A percentile compares a stretch with the other conserved stretches of the same genome.
Conservation (phyloP, 2,329 filamentous ascomycete species). For the Calycina marina region DNA sequence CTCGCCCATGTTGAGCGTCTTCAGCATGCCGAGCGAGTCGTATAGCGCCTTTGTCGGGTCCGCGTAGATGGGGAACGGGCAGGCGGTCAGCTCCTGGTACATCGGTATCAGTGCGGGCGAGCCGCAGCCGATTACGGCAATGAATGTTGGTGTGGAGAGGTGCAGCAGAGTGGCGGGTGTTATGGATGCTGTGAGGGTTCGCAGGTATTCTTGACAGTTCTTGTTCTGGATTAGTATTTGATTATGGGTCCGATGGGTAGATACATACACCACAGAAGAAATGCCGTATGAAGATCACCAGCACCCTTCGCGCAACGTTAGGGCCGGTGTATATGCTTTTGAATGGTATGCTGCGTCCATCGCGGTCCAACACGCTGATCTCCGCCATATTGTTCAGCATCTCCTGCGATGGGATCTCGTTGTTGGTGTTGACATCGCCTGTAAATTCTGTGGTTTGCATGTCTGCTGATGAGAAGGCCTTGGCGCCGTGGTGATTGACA, state of each 20-base stretch:
- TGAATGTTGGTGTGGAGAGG: constrained; percentile 20
- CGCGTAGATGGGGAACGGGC: constrained; percentile 40
- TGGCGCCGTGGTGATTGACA: too few relatives aligned
- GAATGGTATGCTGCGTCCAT: constrained; percentile 21
- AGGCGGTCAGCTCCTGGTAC: constrained; percentile 32
- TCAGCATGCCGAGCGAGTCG: constrained; percentile 36
- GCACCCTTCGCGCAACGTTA: constrained; percentile 19
- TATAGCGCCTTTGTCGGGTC: constrained; percentile 40
- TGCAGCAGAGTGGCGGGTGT: constrained; percentile 18
- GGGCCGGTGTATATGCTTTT: constrained; percentile 22
- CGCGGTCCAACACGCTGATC: constrained; percentile 17
- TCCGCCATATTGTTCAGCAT: constrained; percentile 35
- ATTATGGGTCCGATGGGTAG: not conserved
- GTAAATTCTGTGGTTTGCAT: too few relatives aligned
- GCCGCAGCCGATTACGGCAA: constrained; percentile 42
- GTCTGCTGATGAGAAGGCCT: too few relatives aligned
- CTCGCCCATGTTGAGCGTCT: constrained; percentile 30
- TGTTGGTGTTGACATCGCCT: constrained; percentile 38
- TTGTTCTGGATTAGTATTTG: constrained; percentile 4
- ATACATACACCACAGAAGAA: constrained; percentile 25
- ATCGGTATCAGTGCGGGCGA: constrained; percentile 36
- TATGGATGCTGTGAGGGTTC: constrained; percentile 18
- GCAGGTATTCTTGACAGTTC: constrained; percentile 24
- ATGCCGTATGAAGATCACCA: constrained; percentile 25
- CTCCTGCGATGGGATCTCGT: constrained; percentile 36